phyloP scores from a whole-genome alignment of 352 stramenopile genomes.

The Phytophthora tentaculata region DNA sequence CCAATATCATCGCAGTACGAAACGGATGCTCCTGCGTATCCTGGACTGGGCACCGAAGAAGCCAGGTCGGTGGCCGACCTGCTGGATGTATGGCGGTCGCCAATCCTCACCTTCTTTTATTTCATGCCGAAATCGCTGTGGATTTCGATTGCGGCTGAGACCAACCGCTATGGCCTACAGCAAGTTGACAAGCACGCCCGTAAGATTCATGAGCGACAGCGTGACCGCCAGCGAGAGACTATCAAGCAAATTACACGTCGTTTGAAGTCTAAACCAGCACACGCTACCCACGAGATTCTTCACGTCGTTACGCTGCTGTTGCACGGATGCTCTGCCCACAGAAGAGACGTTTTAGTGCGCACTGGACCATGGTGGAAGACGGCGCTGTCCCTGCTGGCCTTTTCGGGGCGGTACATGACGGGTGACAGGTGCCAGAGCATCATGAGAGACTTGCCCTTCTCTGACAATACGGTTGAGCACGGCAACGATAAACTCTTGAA shows the following conservation, averaged over 20 bases:
- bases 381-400: constrained; percentile 15
- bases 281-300: constrained; percentile 23
- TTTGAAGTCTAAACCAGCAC: constrained; percentile 12
- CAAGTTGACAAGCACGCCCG: constrained; percentile 2
- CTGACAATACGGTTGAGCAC: not conserved
- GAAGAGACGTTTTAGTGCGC: constrained; percentile 16
- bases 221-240: not conserved
- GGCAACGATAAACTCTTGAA: not conserved
- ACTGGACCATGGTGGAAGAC: constrained; percentile 29
- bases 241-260: constrained; percentile 9
- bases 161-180: constrained; percentile 32
- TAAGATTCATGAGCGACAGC: constrained; percentile 2
- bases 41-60: not conserved
- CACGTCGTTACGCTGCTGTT: constrained; percentile 31
- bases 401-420: constrained; percentile 15
- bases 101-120: constrained; percentile 33
- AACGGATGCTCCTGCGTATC: not conserved
- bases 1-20: constrained; percentile 2
- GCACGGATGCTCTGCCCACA: constrained; percentile 32
- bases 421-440: not conserved
- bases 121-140: constrained; percentile 27
- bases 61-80: not conserved
- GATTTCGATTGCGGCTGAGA: constrained; percentile 14
- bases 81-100: not conserved
- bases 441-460: not conserved